Conservation (phyloP, 2,329 filamentous ascomycete species). For the Exophiala sp. region DNA sequence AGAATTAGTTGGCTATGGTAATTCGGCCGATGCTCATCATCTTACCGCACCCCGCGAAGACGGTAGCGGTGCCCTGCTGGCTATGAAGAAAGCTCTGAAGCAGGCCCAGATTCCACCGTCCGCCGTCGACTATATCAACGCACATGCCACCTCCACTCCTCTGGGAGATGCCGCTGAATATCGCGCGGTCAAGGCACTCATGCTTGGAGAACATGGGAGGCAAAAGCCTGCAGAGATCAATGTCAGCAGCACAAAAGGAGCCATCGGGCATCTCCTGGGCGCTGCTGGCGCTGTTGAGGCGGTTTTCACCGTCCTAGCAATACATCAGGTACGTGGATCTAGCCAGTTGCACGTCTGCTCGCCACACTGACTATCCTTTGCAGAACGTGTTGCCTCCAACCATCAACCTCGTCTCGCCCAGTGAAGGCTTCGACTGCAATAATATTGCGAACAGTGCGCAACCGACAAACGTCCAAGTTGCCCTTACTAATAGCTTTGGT, state of each 20-base stretch:
- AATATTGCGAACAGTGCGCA: conserved; percentile 74
- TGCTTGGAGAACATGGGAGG: conserved; percentile 70
- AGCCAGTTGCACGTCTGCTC: not conserved
- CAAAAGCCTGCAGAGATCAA: conserved; percentile 63
- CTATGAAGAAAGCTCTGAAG: conserved; percentile 80
- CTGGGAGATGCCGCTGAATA: conserved; percentile 88
- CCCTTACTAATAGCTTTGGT: conserved; percentile 92
- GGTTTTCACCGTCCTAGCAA: conserved; percentile 74
- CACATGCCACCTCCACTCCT: conserved; percentile 68
- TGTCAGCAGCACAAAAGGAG: conserved; percentile 90
- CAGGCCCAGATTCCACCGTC: conserved; percentile 66
- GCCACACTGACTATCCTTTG: not conserved
- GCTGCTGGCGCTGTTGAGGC: conserved; percentile 90
- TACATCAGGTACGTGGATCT: conserved; percentile 64
- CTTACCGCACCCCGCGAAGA: conserved; percentile 86
- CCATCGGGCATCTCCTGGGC: conserved; percentile 85
- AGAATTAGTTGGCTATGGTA: conserved; percentile 83
- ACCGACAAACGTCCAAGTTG: conserved; percentile 65
- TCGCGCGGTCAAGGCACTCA: conserved; percentile 70
- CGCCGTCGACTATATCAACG: conserved; percentile 86
- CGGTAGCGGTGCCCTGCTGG: conserved; percentile 73
- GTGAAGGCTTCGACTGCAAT: conserved; percentile 72
- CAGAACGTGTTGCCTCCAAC: conserved; percentile 82
- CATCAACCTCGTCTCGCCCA: conserved; percentile 69
- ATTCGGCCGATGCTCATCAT: conserved; percentile 86